phyloP scores from a whole-genome alignment of 768 basidiomycete species.

The Coprinopsis sp. region DNA sequence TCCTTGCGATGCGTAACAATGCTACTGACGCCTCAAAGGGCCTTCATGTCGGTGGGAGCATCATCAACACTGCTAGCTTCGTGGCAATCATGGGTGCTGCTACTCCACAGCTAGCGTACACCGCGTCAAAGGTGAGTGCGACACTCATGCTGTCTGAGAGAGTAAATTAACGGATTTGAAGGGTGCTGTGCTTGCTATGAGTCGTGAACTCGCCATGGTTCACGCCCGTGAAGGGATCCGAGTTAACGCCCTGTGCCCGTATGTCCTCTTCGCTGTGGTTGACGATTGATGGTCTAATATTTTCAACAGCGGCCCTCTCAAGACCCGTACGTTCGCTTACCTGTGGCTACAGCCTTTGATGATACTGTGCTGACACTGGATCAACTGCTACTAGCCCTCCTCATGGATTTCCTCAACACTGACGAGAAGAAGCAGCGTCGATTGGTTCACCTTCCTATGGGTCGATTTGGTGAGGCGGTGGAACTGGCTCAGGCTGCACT shows the following conservation, averaged over 20 bases:
- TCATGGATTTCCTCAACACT: conserved; percentile 98
- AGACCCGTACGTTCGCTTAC: conserved; percentile 65
- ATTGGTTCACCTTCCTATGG: conserved; percentile 90
- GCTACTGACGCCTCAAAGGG: conserved; percentile 76
- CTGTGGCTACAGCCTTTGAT: no score
- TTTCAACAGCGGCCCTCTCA: conserved; percentile 75
- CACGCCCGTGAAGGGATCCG: conserved; percentile 97
- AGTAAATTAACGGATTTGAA: conserved; percentile 23
- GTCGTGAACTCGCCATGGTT: conserved; percentile 94
- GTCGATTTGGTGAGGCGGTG: conserved; percentile 94
- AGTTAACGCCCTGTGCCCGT: conserved; percentile 95
- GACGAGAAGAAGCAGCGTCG: conserved; percentile 91
- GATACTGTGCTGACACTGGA: no score
- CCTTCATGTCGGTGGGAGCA: conserved; percentile 78
- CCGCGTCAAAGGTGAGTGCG: conserved; percentile 78
- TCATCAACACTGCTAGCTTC: conserved; percentile 98
- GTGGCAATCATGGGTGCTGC: conserved; percentile 95
- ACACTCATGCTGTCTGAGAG: background rate
- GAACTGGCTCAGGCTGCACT: conserved; percentile 91
- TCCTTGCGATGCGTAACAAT: conserved; percentile 94
- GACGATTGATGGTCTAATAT: conserved; percentile 7
- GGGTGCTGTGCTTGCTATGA: conserved; percentile 99
- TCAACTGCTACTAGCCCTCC: conserved; percentile 58
- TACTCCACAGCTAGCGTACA: conserved; percentile 98
- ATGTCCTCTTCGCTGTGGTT: conserved; percentile 27